A percentile compares a stretch with the other conserved stretches of the same genome.
Conservation (phyloP, 2,329 filamentous ascomycete species). For the Venturiaceae sp. region DNA sequence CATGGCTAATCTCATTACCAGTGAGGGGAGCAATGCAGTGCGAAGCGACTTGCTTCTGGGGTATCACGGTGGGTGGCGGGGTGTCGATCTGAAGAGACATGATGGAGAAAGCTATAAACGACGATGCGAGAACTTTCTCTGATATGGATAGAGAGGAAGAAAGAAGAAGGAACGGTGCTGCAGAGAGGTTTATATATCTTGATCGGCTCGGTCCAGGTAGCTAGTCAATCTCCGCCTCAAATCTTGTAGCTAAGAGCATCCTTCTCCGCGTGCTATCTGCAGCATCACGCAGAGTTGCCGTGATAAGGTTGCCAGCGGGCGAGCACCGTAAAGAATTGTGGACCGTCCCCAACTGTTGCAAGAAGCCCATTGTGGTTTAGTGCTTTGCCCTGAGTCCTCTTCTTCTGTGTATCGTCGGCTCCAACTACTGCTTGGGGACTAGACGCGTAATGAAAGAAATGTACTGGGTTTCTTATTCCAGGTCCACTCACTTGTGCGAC, state of each 20-base stretch:
- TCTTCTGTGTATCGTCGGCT: neutral
- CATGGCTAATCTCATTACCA: constrained; percentile 45
- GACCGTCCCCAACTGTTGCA: neutral
- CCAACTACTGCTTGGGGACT: neutral
- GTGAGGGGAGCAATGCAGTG: constrained; percentile 54
- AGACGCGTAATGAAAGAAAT: neutral
- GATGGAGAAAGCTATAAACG: neutral
- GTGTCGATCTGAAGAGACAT: constrained; percentile 5
- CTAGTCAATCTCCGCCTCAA: neutral
- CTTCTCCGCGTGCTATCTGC: neutral
- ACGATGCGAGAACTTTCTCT: neutral
- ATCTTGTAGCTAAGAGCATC: neutral
- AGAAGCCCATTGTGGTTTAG: neutral
- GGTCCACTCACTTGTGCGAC: neutral
- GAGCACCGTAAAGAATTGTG: neutral
- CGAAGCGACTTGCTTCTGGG: constrained; percentile 4
- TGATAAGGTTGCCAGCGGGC: neutral
- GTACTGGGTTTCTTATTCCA: neutral
- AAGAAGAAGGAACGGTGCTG: neutral
- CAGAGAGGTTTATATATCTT: neutral
- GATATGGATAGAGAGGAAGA: neutral
- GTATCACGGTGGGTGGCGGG: constrained; percentile 1
- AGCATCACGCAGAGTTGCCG: neutral
- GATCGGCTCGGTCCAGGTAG: neutral
- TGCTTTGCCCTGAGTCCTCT: neutral